Conservation (phyloP, 257 asterid genomes). For the Solanum gracilifrons region DNA sequence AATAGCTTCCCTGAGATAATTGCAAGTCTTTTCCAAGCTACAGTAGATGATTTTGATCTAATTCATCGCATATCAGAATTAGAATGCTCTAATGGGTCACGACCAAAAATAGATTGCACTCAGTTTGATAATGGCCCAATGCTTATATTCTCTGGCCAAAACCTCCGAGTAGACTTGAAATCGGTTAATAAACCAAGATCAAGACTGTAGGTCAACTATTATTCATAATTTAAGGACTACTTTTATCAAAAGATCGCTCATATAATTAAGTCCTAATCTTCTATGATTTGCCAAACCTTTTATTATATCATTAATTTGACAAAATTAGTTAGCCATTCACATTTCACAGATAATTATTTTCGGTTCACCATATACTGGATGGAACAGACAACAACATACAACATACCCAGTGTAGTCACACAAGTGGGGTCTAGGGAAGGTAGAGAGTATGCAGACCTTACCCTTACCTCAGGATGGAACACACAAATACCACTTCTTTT, state of each 20-base stretch:
- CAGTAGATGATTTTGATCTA: neutral
- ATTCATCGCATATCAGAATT: neutral
- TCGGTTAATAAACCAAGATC: neutral
- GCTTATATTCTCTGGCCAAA: neutral
- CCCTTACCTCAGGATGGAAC: neutral
- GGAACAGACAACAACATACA: neutral
- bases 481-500: neutral
- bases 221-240: neutral
- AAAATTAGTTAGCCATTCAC: neutral
- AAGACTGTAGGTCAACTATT: neutral
- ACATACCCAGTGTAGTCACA: neutral
- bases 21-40: neutral
- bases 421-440: neutral
- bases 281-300: neutral
- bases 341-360: neutral
- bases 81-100: neutral
- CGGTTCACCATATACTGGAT: neutral
- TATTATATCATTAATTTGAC: neutral
- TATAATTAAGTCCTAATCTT: neutral
- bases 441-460: neutral
- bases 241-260: neutral
- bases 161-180: neutral
- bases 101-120: neutral
- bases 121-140: neutral
- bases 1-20: neutral